Base-by-base conservation (phyloP, 306 rosid species). In the Geum urbanum region DNA sequence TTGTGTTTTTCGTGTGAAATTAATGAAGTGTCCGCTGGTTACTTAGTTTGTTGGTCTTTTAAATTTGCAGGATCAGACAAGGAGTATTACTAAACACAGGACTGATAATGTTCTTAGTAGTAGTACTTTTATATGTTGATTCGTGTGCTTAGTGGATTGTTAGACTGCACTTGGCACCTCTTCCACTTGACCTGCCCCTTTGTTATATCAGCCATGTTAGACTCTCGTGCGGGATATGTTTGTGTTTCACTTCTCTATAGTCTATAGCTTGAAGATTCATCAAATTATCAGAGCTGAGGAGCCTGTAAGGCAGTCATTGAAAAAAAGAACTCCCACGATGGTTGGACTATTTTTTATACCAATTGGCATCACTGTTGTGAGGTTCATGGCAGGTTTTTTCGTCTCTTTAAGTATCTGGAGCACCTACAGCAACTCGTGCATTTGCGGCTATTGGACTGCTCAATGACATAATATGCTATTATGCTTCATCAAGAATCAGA, bases 111-210 rank as follows among this genome's bases (percentile, higher is more conserved):
- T 78, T 83, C 87, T 71, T 87, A 81, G 72, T 77, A 14, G 72
- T 78, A 64, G 80, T 92, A 69, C 90, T 90, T 63, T 63, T 87
- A 72, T 92, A 82, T 71, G 89, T 90, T 65, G 98, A 92, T 83
- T 90, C 89, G 86, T 92, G 97, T 80, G 91, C 92, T 39, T 92
- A 96, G 98, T 81, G 85, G 76, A 85, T 91, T 55, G 96, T 92
- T 72, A 86, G 94, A 73, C 81, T 92, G 27, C 98, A 97, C 58
- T 81, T 92, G 74, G 78, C 78, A 57, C 79, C 90, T 3, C n/a
- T 90, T 90, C 80, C 89, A 86, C 82, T 78, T 92, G 83, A 90
- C 92, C 72, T 78, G 96, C 10, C 98, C 97, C 22, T 92, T 92
- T 77, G 72, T 90, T 44, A 43, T 82, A 71, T 90, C 98, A 49